Conservation (phyloP, 352 stramenopile species). For the Globisporangium perplexum region DNA sequence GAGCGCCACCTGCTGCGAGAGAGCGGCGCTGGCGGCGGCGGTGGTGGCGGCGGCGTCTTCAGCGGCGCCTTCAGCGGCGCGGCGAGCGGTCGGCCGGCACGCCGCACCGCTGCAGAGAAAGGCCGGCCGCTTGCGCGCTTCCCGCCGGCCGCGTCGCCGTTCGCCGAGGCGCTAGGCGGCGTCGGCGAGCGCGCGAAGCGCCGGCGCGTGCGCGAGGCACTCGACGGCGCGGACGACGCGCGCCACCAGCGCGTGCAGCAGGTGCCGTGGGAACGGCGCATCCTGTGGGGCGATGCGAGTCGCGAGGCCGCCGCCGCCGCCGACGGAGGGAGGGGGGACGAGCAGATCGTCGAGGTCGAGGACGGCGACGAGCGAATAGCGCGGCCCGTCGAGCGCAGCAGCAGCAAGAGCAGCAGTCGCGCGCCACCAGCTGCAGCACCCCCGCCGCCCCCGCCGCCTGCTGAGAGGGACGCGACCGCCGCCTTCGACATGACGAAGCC, state of each 20-base stretch:
- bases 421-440: background rate
- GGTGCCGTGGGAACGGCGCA: slow-evolving; percentile 72
- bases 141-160: background rate
- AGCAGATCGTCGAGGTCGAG: slow-evolving; percentile 8
- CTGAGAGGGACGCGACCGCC: background rate
- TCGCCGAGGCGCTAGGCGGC: background rate
- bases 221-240: slow-evolving; percentile 60
- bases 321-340: background rate
- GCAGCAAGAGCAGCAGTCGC: background rate
- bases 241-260: slow-evolving; percentile 48
- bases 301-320: slow-evolving; percentile 30
- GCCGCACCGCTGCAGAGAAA: background rate
- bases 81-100: background rate
- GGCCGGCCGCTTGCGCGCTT: background rate
- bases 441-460: background rate
- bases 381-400: background rate
- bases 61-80: background rate
- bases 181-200: background rate
- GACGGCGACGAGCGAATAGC: background rate
- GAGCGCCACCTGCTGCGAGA: background rate
- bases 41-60: too few species aligned
- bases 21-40: background rate
- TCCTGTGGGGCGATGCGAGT: slow-evolving; percentile 51
- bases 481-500: slow-evolving; percentile 73
- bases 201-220: slow-evolving; percentile 13